phyloP scores from a whole-genome alignment of 371 early-diverging fungal genomes.

The Dichotomocladium elegans region DNA sequence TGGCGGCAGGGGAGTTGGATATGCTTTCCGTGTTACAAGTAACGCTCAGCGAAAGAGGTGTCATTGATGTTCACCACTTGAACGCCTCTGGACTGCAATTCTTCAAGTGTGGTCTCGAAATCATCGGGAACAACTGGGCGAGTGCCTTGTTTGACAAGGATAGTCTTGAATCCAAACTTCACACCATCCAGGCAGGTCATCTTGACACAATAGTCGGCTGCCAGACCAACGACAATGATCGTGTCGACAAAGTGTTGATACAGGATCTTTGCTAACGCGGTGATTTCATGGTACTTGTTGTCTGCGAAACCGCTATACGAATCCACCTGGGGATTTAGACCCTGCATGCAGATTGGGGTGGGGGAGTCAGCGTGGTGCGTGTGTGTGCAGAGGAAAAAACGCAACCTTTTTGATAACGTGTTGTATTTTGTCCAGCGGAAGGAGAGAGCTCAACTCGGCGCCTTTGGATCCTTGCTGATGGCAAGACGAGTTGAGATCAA shows the following conservation, averaged over 20 bases:
- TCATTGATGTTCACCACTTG: constrained; percentile 3
- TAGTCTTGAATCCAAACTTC: constrained; percentile 43
- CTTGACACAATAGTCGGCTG: constrained; percentile 43
- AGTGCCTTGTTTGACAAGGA: constrained; percentile 30
- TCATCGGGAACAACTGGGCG: constrained; percentile 18
- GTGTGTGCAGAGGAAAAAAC: no score
- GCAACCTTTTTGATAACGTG: constrained; percentile 23
- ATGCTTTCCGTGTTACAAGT: neutral
- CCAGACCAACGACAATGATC: constrained; percentile 32
- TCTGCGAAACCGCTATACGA: constrained; percentile 47
- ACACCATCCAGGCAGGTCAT: constrained; percentile 37
- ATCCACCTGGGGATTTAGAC: constrained; percentile 29
- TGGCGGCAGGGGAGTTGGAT: no score
- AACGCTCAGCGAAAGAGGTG: neutral
- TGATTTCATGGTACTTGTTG: constrained; percentile 35
- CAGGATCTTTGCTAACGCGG: constrained; percentile 26
- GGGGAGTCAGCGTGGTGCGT: neutral
- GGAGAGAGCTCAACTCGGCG: constrained; percentile 11
- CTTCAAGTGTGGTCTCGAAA: constrained; percentile 13
- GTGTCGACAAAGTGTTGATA: constrained; percentile 28
- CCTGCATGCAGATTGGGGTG: no score
- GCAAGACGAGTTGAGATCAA: neutral
- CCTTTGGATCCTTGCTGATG: constrained; percentile 27
- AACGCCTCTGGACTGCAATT: constrained; percentile 26
- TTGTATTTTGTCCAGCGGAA: constrained; percentile 13